A percentile compares a stretch with the other conserved stretches of the same genome.
These are phyloP conservation scores for Blastomyces gilchristii DNA, from an alignment of 2,329 filamentous ascomycete species.

Conservation along the genomic window DNA sequence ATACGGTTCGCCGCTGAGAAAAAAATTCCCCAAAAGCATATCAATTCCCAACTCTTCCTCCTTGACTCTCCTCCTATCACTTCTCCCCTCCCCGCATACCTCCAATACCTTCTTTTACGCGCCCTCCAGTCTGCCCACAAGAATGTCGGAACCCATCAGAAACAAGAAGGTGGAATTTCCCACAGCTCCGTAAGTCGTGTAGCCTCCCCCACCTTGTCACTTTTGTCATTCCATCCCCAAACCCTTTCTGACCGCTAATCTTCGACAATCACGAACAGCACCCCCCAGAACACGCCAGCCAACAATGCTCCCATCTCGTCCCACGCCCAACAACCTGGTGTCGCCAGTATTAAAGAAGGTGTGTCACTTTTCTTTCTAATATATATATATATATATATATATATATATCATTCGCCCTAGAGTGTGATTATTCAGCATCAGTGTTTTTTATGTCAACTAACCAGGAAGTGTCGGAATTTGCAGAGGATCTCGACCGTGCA, in stretches of 20 bases:
- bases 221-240: background rate
- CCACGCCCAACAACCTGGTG: conserved; percentile 87
- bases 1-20: conserved; percentile 9
- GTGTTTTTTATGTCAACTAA: conserved; percentile 11
- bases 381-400: no score
- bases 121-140: conserved; percentile 16
- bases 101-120: conserved; percentile 15
- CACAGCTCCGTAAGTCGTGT: conserved; percentile 51
- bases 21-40: conserved; percentile 7
- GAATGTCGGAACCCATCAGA: conserved; percentile 58
- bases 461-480: conserved; percentile 14
- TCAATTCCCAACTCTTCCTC: conserved; percentile 10
- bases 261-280: conserved; percentile 47
- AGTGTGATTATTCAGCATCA: background rate
- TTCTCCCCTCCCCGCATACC: conserved; percentile 13
- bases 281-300: conserved; percentile 94
- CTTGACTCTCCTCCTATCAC: conserved; percentile 19
- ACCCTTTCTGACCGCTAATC: conserved; percentile 13
- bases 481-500: conserved; percentile 84
- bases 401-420: conserved; percentile 16
- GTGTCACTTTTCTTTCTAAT: conserved; percentile 31
- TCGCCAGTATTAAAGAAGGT: conserved; percentile 97
- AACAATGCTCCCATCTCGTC: conserved; percentile 95
- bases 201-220: background rate
- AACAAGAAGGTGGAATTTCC: conserved; percentile 55